phyloP scores from a whole-genome alignment of 768 basidiomycete species.

The Leucosporidium scottii region DNA sequence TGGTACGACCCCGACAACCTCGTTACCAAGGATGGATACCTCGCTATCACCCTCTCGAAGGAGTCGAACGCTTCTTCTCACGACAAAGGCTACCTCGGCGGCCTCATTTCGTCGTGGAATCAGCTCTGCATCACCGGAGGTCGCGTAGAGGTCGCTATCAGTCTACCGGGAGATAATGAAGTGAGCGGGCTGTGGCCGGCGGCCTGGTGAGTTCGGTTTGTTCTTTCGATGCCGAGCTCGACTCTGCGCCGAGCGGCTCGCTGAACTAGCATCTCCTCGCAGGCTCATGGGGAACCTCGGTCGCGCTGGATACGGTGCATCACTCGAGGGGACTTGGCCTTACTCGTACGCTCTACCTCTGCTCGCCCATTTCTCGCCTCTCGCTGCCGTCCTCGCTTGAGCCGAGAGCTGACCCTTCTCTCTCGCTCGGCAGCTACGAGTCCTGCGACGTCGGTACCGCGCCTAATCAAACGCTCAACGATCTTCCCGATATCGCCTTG shows the following conservation, averaged over 20 bases:
- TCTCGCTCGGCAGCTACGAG: constrained; percentile 5
- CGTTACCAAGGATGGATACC: constrained; percentile 41
- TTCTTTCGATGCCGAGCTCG: too few relatives aligned
- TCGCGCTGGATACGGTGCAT: constrained; percentile 34
- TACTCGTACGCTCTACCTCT: not conserved
- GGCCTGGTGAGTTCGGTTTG: not conserved
- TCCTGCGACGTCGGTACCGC: constrained; percentile 84
- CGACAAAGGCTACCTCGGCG: constrained; percentile 58
- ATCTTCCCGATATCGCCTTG: not conserved
- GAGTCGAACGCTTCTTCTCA: constrained; percentile 43
- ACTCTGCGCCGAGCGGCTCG: not conserved
- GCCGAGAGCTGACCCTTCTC: too few relatives aligned
- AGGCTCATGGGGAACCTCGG: constrained; percentile 38
- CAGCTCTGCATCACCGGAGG: constrained; percentile 34
- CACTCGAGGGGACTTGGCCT: constrained; percentile 23
- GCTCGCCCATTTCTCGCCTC: too few relatives aligned
- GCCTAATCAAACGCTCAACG: constrained; percentile 24
- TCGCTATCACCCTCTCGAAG: constrained; percentile 26
- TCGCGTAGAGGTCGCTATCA: constrained; percentile 17
- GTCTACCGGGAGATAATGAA: not conserved
- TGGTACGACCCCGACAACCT: constrained; percentile 44
- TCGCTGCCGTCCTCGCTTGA: too few relatives aligned
- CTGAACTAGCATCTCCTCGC: not conserved
- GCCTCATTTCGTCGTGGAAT: constrained; percentile 32
- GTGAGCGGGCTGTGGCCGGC: constrained; percentile 17